Conservation (phyloP, 2,329 filamentous ascomycete species). For the Pseudophaeomoniella oleicola region DNA sequence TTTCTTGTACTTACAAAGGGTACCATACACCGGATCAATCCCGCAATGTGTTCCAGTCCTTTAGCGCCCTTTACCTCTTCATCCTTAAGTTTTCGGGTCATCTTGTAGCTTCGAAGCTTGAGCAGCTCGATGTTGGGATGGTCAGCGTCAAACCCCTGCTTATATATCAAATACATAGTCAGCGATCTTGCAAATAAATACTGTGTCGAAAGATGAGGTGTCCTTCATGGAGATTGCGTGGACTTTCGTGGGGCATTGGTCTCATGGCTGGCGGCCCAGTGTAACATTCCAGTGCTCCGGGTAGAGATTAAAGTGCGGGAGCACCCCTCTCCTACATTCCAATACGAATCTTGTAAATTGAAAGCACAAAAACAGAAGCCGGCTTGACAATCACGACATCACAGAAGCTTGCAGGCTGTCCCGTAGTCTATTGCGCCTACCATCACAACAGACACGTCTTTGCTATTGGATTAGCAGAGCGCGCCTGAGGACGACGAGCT, state of each 20-base stretch:
- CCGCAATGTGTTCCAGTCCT: slow-evolving; percentile 50
- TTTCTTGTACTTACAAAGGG: slow-evolving; percentile 55
- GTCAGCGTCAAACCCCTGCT: slow-evolving; percentile 60
- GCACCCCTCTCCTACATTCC: no score
- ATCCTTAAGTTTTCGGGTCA: slow-evolving; percentile 54
- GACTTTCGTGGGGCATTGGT: neutral
- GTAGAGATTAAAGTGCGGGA: neutral
- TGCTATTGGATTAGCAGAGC: no score
- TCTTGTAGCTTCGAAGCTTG: slow-evolving; percentile 64
- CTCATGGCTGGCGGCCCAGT: neutral
- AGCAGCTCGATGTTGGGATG: slow-evolving; percentile 70
- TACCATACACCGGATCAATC: slow-evolving; percentile 53
- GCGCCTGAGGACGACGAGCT: no score
- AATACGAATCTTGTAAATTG: no score
- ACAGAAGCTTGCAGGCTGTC: no score
- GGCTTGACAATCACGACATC: no score
- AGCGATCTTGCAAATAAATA: no score
- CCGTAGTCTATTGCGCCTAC: no score
- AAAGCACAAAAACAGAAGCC: no score
- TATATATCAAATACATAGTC: no score
- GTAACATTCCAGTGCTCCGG: neutral
- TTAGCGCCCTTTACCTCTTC: slow-evolving; percentile 46
- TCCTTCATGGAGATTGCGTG: neutral
- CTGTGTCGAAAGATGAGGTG: no score
- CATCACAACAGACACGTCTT: no score